Conservation (phyloP, 257 asterid genomes). For the Ilex aquifolium region DNA sequence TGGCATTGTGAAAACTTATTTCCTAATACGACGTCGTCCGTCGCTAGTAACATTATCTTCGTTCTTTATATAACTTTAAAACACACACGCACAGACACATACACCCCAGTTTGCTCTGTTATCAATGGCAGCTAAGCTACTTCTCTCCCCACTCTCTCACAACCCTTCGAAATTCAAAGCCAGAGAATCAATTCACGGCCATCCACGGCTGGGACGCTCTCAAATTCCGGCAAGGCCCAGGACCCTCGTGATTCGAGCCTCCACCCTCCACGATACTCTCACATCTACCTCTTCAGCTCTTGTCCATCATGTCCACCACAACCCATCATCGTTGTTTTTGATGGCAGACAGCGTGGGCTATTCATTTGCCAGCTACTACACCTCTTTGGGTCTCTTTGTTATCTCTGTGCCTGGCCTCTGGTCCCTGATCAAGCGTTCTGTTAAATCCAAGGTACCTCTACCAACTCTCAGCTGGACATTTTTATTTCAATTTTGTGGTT, state of each 20-base stretch:
- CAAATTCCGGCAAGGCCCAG: not conserved
- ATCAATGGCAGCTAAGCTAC: constrained; percentile 22
- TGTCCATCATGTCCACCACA: constrained; percentile 38
- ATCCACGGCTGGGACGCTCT: not conserved
- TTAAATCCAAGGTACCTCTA: constrained; percentile 73
- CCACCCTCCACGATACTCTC: constrained; percentile 16
- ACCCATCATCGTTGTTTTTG: constrained; percentile 41
- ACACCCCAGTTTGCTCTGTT: no score
- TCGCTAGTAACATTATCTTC: no score
- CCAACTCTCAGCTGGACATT: not conserved
- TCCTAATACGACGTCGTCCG: no score
- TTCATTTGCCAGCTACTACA: constrained; percentile 91
- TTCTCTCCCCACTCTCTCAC: constrained; percentile 10
- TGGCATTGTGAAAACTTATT: no score
- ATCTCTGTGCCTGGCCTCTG: constrained; percentile 97
- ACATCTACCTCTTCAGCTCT: constrained; percentile 21
- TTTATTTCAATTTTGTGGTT: not conserved
- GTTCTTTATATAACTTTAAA: no score
- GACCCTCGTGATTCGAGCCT: constrained; percentile 6
- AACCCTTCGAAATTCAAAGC: not conserved
- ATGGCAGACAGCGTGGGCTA: constrained; percentile 64
- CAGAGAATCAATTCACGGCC: not conserved
- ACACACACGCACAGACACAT: no score
- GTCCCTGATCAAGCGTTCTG: constrained; percentile 98
- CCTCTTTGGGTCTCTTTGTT: constrained; percentile 87